Base-by-base conservation (phyloP, 371 early-diverging fungal genomes). In the Zychaea mexicana region DNA sequence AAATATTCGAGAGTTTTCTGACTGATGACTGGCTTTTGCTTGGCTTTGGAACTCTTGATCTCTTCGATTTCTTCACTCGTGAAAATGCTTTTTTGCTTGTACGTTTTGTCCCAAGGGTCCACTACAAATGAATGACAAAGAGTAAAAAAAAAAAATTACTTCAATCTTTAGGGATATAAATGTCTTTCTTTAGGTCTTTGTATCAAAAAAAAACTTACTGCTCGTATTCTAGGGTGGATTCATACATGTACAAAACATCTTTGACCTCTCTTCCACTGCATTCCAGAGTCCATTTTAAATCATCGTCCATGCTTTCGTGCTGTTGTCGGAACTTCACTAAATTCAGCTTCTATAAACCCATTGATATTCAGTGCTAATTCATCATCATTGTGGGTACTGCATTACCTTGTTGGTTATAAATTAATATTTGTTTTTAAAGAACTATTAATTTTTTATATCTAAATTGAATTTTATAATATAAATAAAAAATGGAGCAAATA, bases 261-360 rank as follows among this genome's bases (percentile, higher is more conserved):
- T 49, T 19, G n/a, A 49, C 49, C n/a, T 49, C 9, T 9, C 49
- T n/a, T n/a, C 49, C 49, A 49, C 49, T 49, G n/a, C 49, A 49
- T 13, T 49, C 9, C 49, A 49, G n/a, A 9, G n/a, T 49, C 49
- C 49, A 49, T 49, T 49, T 49, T 24, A 21, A 21, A 24, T 7
- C 49, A 49, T 8, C 36, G 2, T 36, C 36, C 36, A 36, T 49
- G 8, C n/a, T 49, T n/a, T 49, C 49, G n/a, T 49, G n/a, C 49
- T n/a, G 21, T 9, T 49, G 21, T 49, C n/a, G n/a, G n/a, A 49
- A 49, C 49, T 49, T 24, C 49, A 21, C 24, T 19, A 49, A 24
- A 19, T 49, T n/a, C 49, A 24, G 9, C 24, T n/a, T n/a, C 36
- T 36, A 15, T 36, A 36, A 15, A 36, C 15, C 36, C 36, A 36